Base-by-base conservation (phyloP, 2,329 filamentous ascomycete species). In the Aureobasidium mangrovei region DNA sequence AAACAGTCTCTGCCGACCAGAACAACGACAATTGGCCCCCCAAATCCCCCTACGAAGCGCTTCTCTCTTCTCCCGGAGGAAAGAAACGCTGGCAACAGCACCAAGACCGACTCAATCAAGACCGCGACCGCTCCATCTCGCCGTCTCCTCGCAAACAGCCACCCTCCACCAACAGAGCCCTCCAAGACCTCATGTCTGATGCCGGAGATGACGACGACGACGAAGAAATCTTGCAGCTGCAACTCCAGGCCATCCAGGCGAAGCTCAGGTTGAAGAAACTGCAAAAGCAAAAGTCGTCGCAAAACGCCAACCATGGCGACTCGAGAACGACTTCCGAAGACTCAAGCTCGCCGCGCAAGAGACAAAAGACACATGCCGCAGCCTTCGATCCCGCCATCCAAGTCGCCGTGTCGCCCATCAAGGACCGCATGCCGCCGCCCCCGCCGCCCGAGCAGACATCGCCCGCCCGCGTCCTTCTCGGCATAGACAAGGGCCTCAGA, bases 201-300 rank as follows among this genome's bases (percentile, higher is more conserved):
- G 57, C 56, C 27, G 72, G 75, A 3, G 58, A 59, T 26, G 64
- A 65, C 12, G 64, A 66, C 18, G 80, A 94, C 5, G 91, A 95
- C 61, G 91, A 96, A 68, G 91, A 97, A 73, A 94, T 83, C 1
- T 72, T 97, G 33, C 82, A 94, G 65, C 73, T 98, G 58, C 84
- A 95, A 67, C 74, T 97, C 4, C 84, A 91, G 60, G 89, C 88
- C 54, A 95, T 98, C 56, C 85, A 97, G 69, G 89, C 91, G 5
- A 84, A 86, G 57, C 72, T 97, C 51, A 93, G 85, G 69, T 70
- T 97, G 60, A 97, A 96, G 70, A 90, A 85, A 64, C 73, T 97
- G 10, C 87, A 93, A 67, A 63, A 64, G 45, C 60, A 59, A 53
- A 63, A 62, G 55, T 61, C 52, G 26, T 61, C 52, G 36, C 33